phyloP scores from a whole-genome alignment of 2,329 filamentous ascomycete genomes.

The Ophiostoma australiae region DNA sequence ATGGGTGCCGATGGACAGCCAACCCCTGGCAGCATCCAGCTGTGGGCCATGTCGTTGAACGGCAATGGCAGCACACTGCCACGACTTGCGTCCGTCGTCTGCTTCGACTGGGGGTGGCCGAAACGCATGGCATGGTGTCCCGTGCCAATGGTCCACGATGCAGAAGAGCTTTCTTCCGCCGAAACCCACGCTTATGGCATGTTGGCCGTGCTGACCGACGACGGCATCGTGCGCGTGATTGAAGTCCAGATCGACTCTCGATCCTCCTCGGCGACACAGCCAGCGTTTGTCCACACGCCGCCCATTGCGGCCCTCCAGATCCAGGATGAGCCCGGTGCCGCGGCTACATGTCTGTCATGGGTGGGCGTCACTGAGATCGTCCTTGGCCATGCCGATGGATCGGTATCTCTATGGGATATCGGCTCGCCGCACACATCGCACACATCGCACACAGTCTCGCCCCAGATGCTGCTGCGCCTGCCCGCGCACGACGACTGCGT shows the following conservation, averaged over 20 bases:
- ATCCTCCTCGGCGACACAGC: neutral
- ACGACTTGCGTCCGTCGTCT: conserved; percentile 40
- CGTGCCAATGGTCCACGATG: conserved; percentile 33
- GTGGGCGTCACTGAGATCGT: conserved; percentile 51
- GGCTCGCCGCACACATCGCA: neutral
- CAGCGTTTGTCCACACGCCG: conserved; percentile 35
- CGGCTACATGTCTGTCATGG: conserved; percentile 53
- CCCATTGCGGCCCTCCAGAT: conserved; percentile 45
- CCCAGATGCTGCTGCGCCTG: conserved; percentile 46
- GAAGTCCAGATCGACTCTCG: conserved; percentile 38
- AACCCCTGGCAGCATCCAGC: conserved; percentile 45
- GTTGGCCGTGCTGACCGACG: conserved; percentile 47
- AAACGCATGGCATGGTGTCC: conserved; percentile 53
- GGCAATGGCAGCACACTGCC: neutral
- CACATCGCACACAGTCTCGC: conserved; percentile 17
- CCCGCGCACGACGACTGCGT: conserved; percentile 51
- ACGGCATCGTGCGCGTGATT: conserved; percentile 49
- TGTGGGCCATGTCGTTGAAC: conserved; percentile 48
- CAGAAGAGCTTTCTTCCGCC: conserved; percentile 26
- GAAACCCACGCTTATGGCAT: conserved; percentile 38
- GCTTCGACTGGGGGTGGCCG: conserved; percentile 48
- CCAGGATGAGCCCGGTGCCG: conserved; percentile 43
- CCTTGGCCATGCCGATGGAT: conserved; percentile 53
- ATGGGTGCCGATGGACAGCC: conserved; percentile 27
- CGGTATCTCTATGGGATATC: conserved; percentile 52